Conservation (phyloP, 352 stramenopile genomes). For the Phytophthora melonis region DNA sequence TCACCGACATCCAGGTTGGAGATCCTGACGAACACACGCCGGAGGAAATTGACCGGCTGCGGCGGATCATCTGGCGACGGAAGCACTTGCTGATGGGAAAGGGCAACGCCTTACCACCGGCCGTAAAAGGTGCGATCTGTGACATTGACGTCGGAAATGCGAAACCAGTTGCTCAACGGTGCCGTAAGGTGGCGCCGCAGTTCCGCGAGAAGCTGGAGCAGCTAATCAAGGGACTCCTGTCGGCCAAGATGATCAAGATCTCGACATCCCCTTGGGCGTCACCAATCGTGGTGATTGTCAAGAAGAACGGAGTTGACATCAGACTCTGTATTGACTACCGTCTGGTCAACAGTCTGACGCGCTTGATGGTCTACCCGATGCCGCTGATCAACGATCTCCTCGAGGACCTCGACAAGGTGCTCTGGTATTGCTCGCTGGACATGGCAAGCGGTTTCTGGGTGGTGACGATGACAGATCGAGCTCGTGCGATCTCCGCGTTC, state of each 20-base stretch:
- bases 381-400: background rate
- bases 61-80: background rate
- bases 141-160: conserved; percentile 21
- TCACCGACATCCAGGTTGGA: conserved; percentile 2
- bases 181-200: conserved; percentile 3
- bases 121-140: conserved; percentile 6
- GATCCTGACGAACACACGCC: background rate
- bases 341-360: conserved; percentile 7
- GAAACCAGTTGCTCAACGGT: conserved; percentile 15
- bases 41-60: background rate
- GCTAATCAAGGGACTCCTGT: conserved; percentile 21
- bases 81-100: conserved; percentile 20
- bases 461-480: background rate
- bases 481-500: background rate
- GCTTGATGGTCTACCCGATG: conserved; percentile 9
- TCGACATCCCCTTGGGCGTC: conserved; percentile 26
- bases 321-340: conserved; percentile 32
- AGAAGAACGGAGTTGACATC: conserved; percentile 33
- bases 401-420: background rate
- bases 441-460: background rate
- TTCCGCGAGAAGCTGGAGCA: conserved; percentile 23
- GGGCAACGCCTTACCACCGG: conserved; percentile 19
- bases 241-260: background rate
- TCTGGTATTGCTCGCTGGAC: background rate
- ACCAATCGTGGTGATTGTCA: conserved; percentile 31